These are phyloP conservation scores for Cladosporium sp. DNA, from an alignment of 2,329 filamentous ascomycete genomes.

Conservation along the genomic window DNA sequence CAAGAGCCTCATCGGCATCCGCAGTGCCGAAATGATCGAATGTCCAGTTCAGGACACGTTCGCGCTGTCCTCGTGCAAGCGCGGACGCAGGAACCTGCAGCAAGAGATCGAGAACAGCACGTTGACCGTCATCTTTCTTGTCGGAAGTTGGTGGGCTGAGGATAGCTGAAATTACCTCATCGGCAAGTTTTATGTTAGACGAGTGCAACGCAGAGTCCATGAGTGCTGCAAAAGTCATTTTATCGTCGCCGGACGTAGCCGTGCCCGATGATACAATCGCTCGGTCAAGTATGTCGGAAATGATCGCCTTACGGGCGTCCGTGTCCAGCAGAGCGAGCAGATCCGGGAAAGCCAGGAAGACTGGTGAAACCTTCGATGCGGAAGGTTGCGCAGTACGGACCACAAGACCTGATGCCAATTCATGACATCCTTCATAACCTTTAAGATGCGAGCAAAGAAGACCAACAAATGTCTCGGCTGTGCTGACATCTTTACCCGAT, in stretches of 20 bases:
- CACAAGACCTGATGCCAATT: background rate
- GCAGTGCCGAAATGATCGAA: slow-evolving; percentile 1
- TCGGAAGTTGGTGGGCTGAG: background rate
- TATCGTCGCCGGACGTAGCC: too few relatives aligned
- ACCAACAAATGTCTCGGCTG: slow-evolving; percentile 4
- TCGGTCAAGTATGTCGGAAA: background rate
- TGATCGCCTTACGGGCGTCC: background rate
- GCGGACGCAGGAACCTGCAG: background rate
- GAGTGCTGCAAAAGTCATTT: background rate
- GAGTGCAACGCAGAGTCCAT: slow-evolving; percentile 1
- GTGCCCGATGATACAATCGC: too few relatives aligned
- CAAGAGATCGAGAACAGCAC: slow-evolving; percentile 9
- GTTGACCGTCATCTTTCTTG: too few relatives aligned
- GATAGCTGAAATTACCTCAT: slow-evolving; percentile 2
- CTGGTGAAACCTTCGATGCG: background rate
- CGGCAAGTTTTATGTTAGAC: slow-evolving; percentile 6
- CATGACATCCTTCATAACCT: background rate
- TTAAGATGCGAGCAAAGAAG: slow-evolving; percentile 3
- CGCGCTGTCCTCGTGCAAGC: slow-evolving; percentile 6
- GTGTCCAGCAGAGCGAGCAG: background rate
- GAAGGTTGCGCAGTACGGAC: background rate
- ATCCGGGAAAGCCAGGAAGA: slow-evolving; percentile 7
- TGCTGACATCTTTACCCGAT: background rate
- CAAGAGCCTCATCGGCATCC: background rate
- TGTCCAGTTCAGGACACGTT: slow-evolving; percentile 7